These are phyloP conservation scores for Lachancea quebecensis DNA, from an alignment of 805 yeast species.

Conservation along the genomic window DNA sequence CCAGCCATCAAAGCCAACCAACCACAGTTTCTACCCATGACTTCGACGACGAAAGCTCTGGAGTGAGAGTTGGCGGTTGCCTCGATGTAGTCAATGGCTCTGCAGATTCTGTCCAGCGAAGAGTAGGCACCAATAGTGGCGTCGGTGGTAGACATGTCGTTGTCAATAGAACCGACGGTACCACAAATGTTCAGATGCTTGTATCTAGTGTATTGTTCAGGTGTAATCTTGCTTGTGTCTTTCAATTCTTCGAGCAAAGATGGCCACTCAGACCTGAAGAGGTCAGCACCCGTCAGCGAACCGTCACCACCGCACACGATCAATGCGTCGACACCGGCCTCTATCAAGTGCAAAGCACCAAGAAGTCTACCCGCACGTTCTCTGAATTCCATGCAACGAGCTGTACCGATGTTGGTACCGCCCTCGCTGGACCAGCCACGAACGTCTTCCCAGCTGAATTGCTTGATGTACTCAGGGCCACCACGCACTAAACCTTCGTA, in stretches of 20 bases:
- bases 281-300: slow-evolving; percentile 94
- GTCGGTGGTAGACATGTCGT: slow-evolving; percentile 98
- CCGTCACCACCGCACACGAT: slow-evolving; percentile 99
- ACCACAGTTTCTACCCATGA: slow-evolving; percentile 99
- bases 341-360: slow-evolving; percentile 80
- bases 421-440: slow-evolving; percentile 90
- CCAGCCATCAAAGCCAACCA: slow-evolving; percentile 99
- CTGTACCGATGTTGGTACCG: slow-evolving; percentile 95
- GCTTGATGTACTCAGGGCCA: slow-evolving; percentile 66
- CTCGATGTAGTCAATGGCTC: slow-evolving; percentile 91
- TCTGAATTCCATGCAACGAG: slow-evolving; percentile 79
- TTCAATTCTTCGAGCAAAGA: slow-evolving; percentile 68
- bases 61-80: slow-evolving; percentile 98
- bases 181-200: slow-evolving; percentile 82
- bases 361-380: slow-evolving; percentile 77
- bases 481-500: slow-evolving; percentile 90
- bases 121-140: slow-evolving; percentile 96
- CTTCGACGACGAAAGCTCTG: slow-evolving; percentile 95
- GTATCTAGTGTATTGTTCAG: slow-evolving; percentile 53
- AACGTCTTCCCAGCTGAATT: slow-evolving; percentile 89
- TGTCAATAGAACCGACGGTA: slow-evolving; percentile 93
- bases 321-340: slow-evolving; percentile 86
- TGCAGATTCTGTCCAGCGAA: slow-evolving; percentile 85
- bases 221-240: slow-evolving; percentile 46
- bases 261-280: slow-evolving; percentile 94